Evolutionary conservation across 345 rosid genomes (phyloP), one percentile per base, ranked within the genome.

Genomic region (Sisymbrium altissimum): DNA sequence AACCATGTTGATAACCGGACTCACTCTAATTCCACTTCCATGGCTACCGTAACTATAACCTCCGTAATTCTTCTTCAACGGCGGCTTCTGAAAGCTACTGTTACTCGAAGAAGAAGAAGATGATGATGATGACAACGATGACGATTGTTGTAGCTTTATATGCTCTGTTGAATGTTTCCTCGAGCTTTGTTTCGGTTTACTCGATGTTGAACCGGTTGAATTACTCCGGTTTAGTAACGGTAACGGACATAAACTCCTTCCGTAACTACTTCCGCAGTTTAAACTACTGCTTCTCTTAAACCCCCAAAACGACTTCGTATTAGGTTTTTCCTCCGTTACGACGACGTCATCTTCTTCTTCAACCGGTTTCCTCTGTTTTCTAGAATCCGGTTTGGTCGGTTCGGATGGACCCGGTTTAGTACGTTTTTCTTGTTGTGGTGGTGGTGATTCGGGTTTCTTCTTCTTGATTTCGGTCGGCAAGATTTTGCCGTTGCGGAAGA

Each of bases 221-320:
- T 91, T 78, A 74, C 97, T 89, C 58, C 95, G 78, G 4, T 89
- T 86, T 2, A 91, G 66, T 53, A 89, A 89, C 43, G 91, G 97
- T 32, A 91, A 65, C 48, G 95, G 97, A 67, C 97, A 91, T 23
- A 91, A 40, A 33, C 88, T 84, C 68, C 86, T 76, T 5, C 95
- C 93, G 30, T 87, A 91, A 0, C 86, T 84, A 67, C 87, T 89
- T 2, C 87, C 88, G 60, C 97, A 87, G 46, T 87, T 88, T 73
- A 87, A 78, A 71, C 97, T 91, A 18, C 86, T 86, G 46, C 97
- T 91, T 44, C 97, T 76, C 58, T 87, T 89, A 80, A 91, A 87
- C 29, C 87, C 59, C 92, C 97, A 91, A 70, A 91, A 91, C 38
- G 97, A 88, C 82, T 79, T 86, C 46, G 90, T 66, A 59, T 32